A percentile compares a stretch with the other conserved stretches of the same genome.
These are phyloP conservation scores for Penicillium atrosanguineum DNA, from an alignment of 495 filamentous ascomycete genomes.

Conservation along the genomic window DNA sequence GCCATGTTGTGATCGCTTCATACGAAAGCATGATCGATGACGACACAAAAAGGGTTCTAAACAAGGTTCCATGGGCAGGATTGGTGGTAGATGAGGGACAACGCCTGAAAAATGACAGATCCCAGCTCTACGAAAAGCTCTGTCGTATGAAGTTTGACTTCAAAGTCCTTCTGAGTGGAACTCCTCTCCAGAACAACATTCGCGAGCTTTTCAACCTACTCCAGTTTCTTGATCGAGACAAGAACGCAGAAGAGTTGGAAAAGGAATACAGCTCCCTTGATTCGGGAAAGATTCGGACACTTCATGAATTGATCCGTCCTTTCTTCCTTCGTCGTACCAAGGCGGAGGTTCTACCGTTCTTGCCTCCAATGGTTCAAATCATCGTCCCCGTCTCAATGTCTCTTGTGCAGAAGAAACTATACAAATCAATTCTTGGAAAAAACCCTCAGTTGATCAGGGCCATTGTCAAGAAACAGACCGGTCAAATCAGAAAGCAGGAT, in stretches of 20 bases:
- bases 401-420: constrained; percentile 86
- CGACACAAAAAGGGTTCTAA: constrained; percentile 60
- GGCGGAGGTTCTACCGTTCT: constrained; percentile 78
- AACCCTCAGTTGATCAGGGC: constrained; percentile 86
- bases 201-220: constrained; percentile 92
- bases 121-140: constrained; percentile 72
- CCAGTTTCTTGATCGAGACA: constrained; percentile 77
- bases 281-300: constrained; percentile 70
- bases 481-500: constrained; percentile 60
- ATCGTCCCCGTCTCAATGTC: constrained; percentile 94
- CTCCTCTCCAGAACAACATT: constrained; percentile 93
- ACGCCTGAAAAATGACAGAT: constrained; percentile 90
- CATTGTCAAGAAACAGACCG: constrained; percentile 65
- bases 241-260: constrained; percentile 71
- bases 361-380: constrained; percentile 90
- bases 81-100: constrained; percentile 96
- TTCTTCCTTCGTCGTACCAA: constrained; percentile 86
- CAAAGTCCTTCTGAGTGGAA: constrained; percentile 82
- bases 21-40: constrained; percentile 81
- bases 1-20: constrained; percentile 91
- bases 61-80: constrained; percentile 74
- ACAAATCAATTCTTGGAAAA: constrained; percentile 87
- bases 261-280: constrained; percentile 69
- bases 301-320: constrained; percentile 83
- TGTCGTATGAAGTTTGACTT: constrained; percentile 69